A percentile compares a stretch with the other conserved stretches of the same genome.
phyloP scores from a whole-genome alignment of 305 asterid genomes.

The Euphrasia arctica region DNA sequence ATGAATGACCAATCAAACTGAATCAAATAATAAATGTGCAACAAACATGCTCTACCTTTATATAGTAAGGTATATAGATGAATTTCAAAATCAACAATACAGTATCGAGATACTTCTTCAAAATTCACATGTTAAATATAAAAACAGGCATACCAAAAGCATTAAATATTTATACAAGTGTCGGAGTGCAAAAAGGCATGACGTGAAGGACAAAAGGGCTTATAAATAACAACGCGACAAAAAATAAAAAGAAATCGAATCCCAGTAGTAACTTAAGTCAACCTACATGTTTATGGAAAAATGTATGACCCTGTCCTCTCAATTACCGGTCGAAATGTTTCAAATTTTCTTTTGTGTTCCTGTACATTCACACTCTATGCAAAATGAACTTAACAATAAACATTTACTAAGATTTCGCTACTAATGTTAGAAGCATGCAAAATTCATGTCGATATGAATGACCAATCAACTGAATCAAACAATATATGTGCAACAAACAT shows the following conservation, averaged over 20 bases:
- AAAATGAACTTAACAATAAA: not conserved
- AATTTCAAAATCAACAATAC: too few species aligned
- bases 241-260: constrained; percentile 10
- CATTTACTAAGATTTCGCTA: constrained; percentile 10
- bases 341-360: constrained; percentile 11
- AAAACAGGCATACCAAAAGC: not conserved
- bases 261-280: constrained; percentile 4
- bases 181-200: not conserved
- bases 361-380: not conserved
- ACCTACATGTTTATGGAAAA: not conserved
- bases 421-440: not conserved
- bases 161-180: constrained; percentile 2
- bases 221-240: constrained; percentile 6
- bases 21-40: not conserved
- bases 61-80: not conserved
- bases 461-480: constrained; percentile 15
- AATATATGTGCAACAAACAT: not conserved
- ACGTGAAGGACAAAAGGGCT: constrained; percentile 19
- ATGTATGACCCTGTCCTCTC: not conserved
- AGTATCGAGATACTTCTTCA: too few species aligned
- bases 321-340: constrained; percentile 1
- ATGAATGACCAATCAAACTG: constrained; percentile 17
- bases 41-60: constrained; percentile 6
- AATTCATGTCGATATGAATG: constrained; percentile 7
- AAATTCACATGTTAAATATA: too few species aligned